Evolutionary conservation across 129 eudicot species (phyloP).

Genomic region (Escallonia herrerae): DNA sequence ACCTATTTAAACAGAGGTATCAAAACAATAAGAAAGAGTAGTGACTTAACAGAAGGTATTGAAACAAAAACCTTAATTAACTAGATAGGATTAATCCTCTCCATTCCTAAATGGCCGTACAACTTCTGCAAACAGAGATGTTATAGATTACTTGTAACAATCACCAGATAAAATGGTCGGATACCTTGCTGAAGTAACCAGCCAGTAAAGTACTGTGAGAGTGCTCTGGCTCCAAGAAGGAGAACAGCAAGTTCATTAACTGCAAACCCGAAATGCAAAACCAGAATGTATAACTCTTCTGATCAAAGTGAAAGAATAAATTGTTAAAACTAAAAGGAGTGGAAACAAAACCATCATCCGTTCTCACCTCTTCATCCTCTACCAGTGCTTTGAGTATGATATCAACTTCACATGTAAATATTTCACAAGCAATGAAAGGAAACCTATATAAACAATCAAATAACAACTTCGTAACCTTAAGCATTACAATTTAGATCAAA

Average conservation of each 20-base stretch:
- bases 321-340: background rate
- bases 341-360: background rate
- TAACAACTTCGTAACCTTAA: background rate
- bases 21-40: background rate
- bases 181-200: constrained; percentile 96
- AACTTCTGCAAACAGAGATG: background rate
- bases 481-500: background rate
- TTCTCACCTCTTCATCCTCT: constrained; percentile 85
- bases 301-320: background rate
- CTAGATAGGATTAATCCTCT: background rate
- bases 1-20: constrained; percentile 35
- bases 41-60: background rate
- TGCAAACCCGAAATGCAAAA: constrained; percentile 24
- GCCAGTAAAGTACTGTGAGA: constrained; percentile 72
- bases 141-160: background rate
- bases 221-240: constrained; percentile 73
- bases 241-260: constrained; percentile 89
- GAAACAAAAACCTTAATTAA: background rate
- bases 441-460: constrained; percentile 40
- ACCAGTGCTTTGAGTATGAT: constrained; percentile 81
- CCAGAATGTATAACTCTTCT: background rate
- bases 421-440: constrained; percentile 93
- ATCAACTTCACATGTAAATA: constrained; percentile 96
- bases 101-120: background rate
- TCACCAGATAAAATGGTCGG: background rate